Evolutionary conservation across 805 yeast species (phyloP), one percentile per base, ranked within the genome.

Genomic region (Zygoascus biomembranicola): DNA sequence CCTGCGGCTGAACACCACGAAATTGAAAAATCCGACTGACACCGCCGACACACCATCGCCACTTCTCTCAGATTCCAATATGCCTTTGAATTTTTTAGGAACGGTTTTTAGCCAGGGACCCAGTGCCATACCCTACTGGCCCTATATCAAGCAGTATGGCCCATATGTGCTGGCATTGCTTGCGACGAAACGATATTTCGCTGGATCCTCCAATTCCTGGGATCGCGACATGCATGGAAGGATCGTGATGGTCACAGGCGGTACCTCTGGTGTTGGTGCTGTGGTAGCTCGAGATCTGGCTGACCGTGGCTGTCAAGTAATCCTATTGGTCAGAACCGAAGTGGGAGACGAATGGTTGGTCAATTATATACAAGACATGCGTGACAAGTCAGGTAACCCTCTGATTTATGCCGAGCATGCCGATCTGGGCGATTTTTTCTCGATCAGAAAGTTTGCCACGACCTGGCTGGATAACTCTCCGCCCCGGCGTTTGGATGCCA

Each of bases 381-480:
- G 98, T 56, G 83, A 80, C 10, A 70, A 67, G 19, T 83, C 90
- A 18, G 76, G 75, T 46, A 94, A 90, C 69, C 77, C 77, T 51
- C 66, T 92, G 75, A 80, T 94, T 47, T 92, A 87, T 67, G 90
- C 94, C n/a, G 99, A 94, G 64, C 79, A 83, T 60, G 89, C 95
- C 67, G 95, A 94, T 66, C 73, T 94, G 54, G 72, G 80, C 16
- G 82, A 87, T 52, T 72, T 94, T 53, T 73, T 82, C 64, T 82
- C 90, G 2, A 77, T 94, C 11, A 77, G 99, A 61, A 82, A 82
- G 64, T 94, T 94, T 73, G 97, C 97, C 31, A 90, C 98, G 1
- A 82, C 77, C 55, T 94, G 98, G 98, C 75, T 94, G 55, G 95
- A 94, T 67, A 90, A 87, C 63, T 73, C 82, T 32, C 95, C 97